phyloP scores from a whole-genome alignment of 106 monocot genomes.

The Agapanthus africanus region DNA sequence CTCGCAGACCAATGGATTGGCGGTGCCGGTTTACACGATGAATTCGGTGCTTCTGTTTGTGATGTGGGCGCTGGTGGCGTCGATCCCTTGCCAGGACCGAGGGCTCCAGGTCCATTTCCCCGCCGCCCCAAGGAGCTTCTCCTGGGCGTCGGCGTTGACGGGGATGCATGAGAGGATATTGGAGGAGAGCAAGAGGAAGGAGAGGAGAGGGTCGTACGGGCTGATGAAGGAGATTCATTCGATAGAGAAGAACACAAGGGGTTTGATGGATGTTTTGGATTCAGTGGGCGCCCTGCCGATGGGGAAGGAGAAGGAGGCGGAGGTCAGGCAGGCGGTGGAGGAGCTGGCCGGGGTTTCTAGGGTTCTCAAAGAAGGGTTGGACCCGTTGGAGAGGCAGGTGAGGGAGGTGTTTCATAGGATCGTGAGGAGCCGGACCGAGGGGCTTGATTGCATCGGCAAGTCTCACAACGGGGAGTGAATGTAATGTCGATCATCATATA shows the following conservation, averaged over 20 bases:
- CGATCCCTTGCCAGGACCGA: constrained; percentile 36
- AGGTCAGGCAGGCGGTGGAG: constrained; percentile 22
- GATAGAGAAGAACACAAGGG: constrained; percentile 37
- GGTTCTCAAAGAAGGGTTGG: constrained; percentile 38
- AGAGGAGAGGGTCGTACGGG: constrained; percentile 43
- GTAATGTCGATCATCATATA: too few species aligned
- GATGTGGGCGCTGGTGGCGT: constrained; percentile 30
- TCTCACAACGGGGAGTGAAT: neutral
- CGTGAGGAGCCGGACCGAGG: constrained; percentile 41
- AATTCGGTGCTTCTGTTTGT: constrained; percentile 30
- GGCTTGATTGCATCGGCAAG: constrained; percentile 26
- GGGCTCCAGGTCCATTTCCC: constrained; percentile 17
- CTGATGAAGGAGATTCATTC: constrained; percentile 54
- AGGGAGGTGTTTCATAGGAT: constrained; percentile 54
- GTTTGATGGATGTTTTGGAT: constrained; percentile 35
- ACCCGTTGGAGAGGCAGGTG: constrained; percentile 46
- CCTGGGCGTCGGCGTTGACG: constrained; percentile 33
- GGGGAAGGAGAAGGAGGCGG: constrained; percentile 32
- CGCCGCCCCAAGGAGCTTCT: constrained; percentile 32
- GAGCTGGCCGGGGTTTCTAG: constrained; percentile 26
- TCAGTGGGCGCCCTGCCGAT: neutral
- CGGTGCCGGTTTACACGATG: constrained; percentile 21
- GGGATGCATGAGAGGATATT: constrained; percentile 43
- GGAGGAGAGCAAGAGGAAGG: constrained; percentile 67
- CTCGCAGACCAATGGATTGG: constrained; percentile 18